phyloP scores from a whole-genome alignment of 768 basidiomycete species.

The Crepidotus variabilis region DNA sequence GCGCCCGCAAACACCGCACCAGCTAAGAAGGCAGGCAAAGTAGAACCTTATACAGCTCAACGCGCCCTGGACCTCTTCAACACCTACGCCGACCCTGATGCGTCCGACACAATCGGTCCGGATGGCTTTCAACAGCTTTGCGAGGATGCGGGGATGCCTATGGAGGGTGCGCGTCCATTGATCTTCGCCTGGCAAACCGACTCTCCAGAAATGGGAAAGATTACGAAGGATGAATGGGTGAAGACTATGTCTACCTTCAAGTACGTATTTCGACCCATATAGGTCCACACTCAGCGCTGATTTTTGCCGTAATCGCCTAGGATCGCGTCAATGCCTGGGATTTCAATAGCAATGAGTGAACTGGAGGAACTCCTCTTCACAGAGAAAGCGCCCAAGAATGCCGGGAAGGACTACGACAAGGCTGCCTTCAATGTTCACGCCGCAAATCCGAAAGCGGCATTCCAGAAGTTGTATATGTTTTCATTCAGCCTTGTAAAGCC shows the following conservation, averaged over 20 bases:
- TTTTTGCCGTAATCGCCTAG: slow-evolving; percentile 16
- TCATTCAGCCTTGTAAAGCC: slow-evolving; percentile 71
- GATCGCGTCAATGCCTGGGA: slow-evolving; percentile 39
- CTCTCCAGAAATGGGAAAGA: slow-evolving; percentile 69
- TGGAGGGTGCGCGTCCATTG: slow-evolving; percentile 72
- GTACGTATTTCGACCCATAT: slow-evolving; percentile 21
- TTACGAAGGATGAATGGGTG: slow-evolving; percentile 70
- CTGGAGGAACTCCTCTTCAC: slow-evolving; percentile 61
- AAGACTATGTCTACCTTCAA: slow-evolving; percentile 41
- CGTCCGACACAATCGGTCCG: slow-evolving; percentile 57
- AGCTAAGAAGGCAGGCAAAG: slow-evolving; percentile 18
- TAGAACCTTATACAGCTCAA: slow-evolving; percentile 47
- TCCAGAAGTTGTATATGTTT: slow-evolving; percentile 64
- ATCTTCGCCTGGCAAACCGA: slow-evolving; percentile 74
- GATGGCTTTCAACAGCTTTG: slow-evolving; percentile 74
- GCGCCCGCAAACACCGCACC: slow-evolving; percentile 9
- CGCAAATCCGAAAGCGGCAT: slow-evolving; percentile 45
- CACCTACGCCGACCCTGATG: slow-evolving; percentile 55
- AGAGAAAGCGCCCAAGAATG: slow-evolving; percentile 36
- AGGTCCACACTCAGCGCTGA: background rate
- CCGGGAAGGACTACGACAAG: slow-evolving; percentile 55
- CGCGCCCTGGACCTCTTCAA: slow-evolving; percentile 56
- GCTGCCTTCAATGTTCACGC: slow-evolving; percentile 47
- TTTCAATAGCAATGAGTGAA: slow-evolving; percentile 52
- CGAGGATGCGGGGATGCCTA: slow-evolving; percentile 60